These are phyloP conservation scores for Aspergillus pseudotamarii DNA, from an alignment of 2,329 filamentous ascomycete genomes.

Conservation along the genomic window DNA sequence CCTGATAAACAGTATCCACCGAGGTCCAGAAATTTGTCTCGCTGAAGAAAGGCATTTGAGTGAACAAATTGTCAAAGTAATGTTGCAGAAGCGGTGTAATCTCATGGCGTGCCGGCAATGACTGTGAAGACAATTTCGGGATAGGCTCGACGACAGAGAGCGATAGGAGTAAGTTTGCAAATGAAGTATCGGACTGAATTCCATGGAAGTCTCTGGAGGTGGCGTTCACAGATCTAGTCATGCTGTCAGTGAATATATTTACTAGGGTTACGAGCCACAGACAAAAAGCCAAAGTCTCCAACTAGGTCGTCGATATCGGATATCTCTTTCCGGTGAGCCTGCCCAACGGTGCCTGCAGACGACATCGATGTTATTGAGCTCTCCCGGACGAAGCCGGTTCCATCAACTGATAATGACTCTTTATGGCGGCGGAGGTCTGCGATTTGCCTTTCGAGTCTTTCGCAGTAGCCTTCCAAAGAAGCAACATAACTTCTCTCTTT, in stretches of 20 bases:
- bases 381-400: conserved; percentile 32
- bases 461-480: conserved; percentile 86
- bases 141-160: conserved; percentile 75
- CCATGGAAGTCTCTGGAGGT: conserved; percentile 93
- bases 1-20: conserved; percentile 79
- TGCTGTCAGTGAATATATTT: conserved; percentile 7
- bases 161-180: conserved; percentile 84
- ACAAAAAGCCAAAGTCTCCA: conserved; percentile 92
- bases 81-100: conserved; percentile 74
- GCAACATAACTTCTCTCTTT: conserved; percentile 97
- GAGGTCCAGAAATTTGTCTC: conserved; percentile 77
- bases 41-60: conserved; percentile 78
- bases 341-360: conserved; percentile 27
- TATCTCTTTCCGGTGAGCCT: conserved; percentile 65
- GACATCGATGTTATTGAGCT: conserved; percentile 41
- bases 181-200: conserved; percentile 85
- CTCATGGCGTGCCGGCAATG: conserved; percentile 72
- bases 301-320: conserved; percentile 89
- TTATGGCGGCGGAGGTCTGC: conserved; percentile 45
- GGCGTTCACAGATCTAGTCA: conserved; percentile 79
- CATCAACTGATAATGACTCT: conserved; percentile 29
- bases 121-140: conserved; percentile 60
- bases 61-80: conserved; percentile 81
- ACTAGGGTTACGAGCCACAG: conserved; percentile 38
- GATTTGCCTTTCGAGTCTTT: conserved; percentile 81